Evolutionary conservation across 345 rosid genomes (phyloP), one percentile per base, ranked within the genome.

Genomic region (Passiflora organensis): DNA sequence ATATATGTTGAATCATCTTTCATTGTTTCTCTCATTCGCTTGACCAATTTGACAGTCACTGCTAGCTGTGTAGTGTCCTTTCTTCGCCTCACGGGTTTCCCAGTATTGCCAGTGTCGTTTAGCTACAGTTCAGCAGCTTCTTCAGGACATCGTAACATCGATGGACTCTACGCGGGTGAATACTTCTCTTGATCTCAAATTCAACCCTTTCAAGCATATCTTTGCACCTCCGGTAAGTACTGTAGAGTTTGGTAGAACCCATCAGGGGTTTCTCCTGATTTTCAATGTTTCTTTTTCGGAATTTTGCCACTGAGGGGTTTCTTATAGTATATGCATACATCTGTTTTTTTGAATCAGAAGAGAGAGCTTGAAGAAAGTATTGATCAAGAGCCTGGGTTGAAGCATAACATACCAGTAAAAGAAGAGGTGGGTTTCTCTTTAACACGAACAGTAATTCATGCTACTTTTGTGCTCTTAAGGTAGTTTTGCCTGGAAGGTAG

Each of bases 151-250:
- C 9, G n/a, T n/a, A n/a, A n/a, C n/a, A 25, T 51, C 44, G 1
- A 77, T 77, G 81, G 81, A 73, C 14, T 71, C 78, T 0, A 19
- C 66, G 12, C 60, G 69, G 72, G 76, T 64, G 32, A 80, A 78
- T 49, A 74, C 82, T 6, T 68, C 85, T 42, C 89, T 89, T 17
- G 80, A 82, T 48, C 89, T 89, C 70, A 80, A 76, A 25, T 65
- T 71, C 63, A 78, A 64, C 54, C 59, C 79, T 46, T 68, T 64
- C 66, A 44, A 32, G 37, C 56, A 44, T 10, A 68, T 42, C 23
- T 65, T 54, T 62, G 72, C 55, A 48, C 9, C 47, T 56, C 76
- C 57, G 68, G 91, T 82, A 66, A 78, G 87, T 79, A 22, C n/a
- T 17, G 18, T n/a, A 18, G 19, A 6, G 9, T 34, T 16, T 15